Base-by-base conservation (phyloP, 805 yeast species). In the Metschnikowia santaceciliae region DNA sequence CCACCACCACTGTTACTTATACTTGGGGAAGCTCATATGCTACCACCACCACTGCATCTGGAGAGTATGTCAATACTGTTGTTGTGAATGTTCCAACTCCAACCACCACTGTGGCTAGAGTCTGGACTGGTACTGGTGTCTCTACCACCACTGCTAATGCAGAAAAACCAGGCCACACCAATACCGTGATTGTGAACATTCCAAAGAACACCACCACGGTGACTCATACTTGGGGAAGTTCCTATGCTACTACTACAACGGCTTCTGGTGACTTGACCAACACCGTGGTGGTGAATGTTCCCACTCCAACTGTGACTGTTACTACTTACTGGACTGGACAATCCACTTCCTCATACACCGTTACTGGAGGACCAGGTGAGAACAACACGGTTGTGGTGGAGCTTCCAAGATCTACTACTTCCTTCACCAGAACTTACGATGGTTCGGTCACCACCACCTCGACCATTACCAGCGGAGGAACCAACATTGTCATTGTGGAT, bases 391-490 rank as follows among this genome's bases (percentile, higher is more conserved):
- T 50, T 3, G 23, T 55, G 3, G 56, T 62, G 2, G 54, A 57
- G 5, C 54, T 54, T 19, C 65, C 66, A 8, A 53, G 45, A 42
- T 58, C 62, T 0, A 47, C 51, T 2, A 32, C 34, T 1, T 59
- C 61, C 1, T 40, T 33, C 13, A 59, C 65, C 1, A 32, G 43
- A 26, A 54, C 63, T 11, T 59, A 57, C 52, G 36, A 41, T 10
- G 46, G 51, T 15, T 33, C 59, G 8, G 47, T 57, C 32, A 50
- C 54, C n/a, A 32, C 49, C 8, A 37, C 43, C 19, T 42, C 47
- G 15, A 43, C 47, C 8, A 23, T 19, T 8, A 22, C 47, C 8
- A 38, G 39, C 19, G 42, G 3, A 3, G 20, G 19, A 10, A 43
- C 39, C 1, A 23, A 42, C 35, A 55, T 55, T 3, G 52, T 57